These are phyloP conservation scores for Boletus tylopilopsis DNA, from an alignment of 768 basidiomycete genomes.

Conservation along the genomic window DNA sequence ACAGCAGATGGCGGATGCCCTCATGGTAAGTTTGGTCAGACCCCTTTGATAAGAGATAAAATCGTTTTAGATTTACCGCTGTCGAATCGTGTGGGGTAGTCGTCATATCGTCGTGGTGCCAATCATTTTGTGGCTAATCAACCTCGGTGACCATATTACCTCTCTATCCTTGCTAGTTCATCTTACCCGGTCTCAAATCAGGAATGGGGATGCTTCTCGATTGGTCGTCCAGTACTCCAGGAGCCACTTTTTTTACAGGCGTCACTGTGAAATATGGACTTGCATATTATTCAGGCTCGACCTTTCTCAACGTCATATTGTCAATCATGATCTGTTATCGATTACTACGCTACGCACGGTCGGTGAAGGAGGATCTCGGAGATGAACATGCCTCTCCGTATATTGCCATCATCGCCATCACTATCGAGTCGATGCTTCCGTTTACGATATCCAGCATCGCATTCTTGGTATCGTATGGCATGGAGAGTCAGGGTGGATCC, in stretches of 20 bases:
- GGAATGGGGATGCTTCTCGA: slow-evolving; percentile 2
- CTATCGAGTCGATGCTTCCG: slow-evolving; percentile 13
- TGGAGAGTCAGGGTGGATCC: neutral
- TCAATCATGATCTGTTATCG: slow-evolving; percentile 11
- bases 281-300: slow-evolving; percentile 1
- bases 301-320: slow-evolving; percentile 5
- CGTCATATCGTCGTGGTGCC: slow-evolving; percentile 4
- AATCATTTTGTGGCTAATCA: slow-evolving; percentile 9
- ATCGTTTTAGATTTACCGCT: slow-evolving; percentile 34
- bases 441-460: slow-evolving; percentile 14
- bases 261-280: neutral
- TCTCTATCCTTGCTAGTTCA: too few species aligned
- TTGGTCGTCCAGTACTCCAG: neutral
- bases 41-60: too few species aligned
- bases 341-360: neutral
- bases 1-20: slow-evolving; percentile 29
- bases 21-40: slow-evolving; percentile 12
- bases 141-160: slow-evolving; percentile 8
- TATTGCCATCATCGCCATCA: neutral
- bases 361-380: neutral
- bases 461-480: slow-evolving; percentile 5
- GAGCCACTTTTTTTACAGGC: neutral
- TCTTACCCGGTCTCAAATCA: neutral
- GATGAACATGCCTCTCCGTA: neutral
- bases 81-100: slow-evolving; percentile 30